phyloP scores from a whole-genome alignment of 495 filamentous ascomycete species.

The Aspergillus steynii region DNA sequence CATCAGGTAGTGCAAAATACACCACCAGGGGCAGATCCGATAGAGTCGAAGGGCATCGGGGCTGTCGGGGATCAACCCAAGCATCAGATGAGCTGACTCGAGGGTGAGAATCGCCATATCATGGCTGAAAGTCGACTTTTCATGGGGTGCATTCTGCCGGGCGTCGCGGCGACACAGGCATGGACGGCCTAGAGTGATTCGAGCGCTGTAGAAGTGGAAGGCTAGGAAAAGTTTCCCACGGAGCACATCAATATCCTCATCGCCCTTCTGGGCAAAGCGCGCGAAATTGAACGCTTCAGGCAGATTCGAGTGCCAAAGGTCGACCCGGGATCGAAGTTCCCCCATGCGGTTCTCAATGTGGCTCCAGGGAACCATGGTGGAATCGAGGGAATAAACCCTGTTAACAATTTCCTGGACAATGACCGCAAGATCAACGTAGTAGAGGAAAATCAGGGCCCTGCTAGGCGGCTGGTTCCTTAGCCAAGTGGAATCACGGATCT shows the following conservation, averaged over 20 bases:
- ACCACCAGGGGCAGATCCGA: slow-evolving; percentile 64
- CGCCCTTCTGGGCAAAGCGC: slow-evolving; percentile 42
- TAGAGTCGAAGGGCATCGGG: slow-evolving; percentile 52
- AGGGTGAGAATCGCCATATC: slow-evolving; percentile 56
- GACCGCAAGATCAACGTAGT: slow-evolving; percentile 50
- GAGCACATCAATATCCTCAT: slow-evolving; percentile 33
- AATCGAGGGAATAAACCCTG: slow-evolving; percentile 59
- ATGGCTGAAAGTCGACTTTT: slow-evolving; percentile 52
- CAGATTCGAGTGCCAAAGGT: slow-evolving; percentile 54
- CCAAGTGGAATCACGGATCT: slow-evolving; percentile 28
- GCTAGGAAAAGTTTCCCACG: slow-evolving; percentile 51
- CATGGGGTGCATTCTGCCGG: slow-evolving; percentile 32
- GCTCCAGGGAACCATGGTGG: slow-evolving; percentile 55
- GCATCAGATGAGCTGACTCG: slow-evolving; percentile 52
- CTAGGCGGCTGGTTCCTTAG: slow-evolving; percentile 35
- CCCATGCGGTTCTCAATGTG: slow-evolving; percentile 60
- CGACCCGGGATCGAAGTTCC: slow-evolving; percentile 50
- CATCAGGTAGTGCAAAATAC: slow-evolving; percentile 64
- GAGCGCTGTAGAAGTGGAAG: slow-evolving; percentile 60
- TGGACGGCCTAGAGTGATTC: slow-evolving; percentile 62
- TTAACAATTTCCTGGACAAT: slow-evolving; percentile 57
- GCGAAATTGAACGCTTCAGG: slow-evolving; percentile 54
- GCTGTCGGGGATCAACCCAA: slow-evolving; percentile 53
- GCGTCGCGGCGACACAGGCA: slow-evolving; percentile 62
- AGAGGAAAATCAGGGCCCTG: slow-evolving; percentile 49